Percentiles rank a stretch among this genome's conserved stretches.
Conservation (phyloP, 2,329 filamentous ascomycete species). For the Orbilia javanica region DNA sequence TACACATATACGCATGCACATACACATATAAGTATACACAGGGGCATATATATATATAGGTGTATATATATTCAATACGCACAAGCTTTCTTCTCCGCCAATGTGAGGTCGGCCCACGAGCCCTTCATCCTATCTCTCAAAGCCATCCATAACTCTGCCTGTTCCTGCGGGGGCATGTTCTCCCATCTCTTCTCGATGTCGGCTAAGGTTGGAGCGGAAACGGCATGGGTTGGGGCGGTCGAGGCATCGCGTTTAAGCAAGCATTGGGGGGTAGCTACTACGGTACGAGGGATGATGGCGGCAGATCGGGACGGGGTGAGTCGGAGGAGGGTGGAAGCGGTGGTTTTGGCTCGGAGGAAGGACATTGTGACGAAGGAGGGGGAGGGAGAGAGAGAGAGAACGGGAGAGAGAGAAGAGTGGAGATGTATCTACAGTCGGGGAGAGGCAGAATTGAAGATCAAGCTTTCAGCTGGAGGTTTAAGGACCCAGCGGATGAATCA, state of each 20-base stretch:
- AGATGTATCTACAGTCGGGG: slow-evolving; percentile 45
- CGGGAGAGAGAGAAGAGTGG: slow-evolving; percentile 30
- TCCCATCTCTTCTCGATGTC: slow-evolving; percentile 99
- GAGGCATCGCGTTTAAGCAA: slow-evolving; percentile 69
- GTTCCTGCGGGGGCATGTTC: slow-evolving; percentile 95
- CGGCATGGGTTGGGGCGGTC: slow-evolving; percentile 75
- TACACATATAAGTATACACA: too few species aligned
- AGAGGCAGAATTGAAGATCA: not conserved
- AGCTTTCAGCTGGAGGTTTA: not conserved
- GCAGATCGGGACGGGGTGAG: slow-evolving; percentile 38
- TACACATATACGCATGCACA: too few species aligned
- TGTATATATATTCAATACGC: slow-evolving; percentile 69
- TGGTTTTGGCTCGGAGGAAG: slow-evolving; percentile 58
- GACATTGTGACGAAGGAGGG: slow-evolving; percentile 36
- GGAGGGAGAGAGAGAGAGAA: slow-evolving; percentile 25
- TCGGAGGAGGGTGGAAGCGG: slow-evolving; percentile 53
- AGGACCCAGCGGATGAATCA: slow-evolving; percentile 27
- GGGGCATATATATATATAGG: not conserved
- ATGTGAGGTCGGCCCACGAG: slow-evolving; percentile 93
- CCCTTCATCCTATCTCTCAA: slow-evolving; percentile 98
- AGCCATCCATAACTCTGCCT: slow-evolving; percentile 99
- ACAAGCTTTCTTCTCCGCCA: slow-evolving; percentile 99
- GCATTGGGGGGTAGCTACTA: slow-evolving; percentile 58
- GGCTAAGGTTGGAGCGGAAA: slow-evolving; percentile 96
- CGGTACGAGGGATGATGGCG: slow-evolving; percentile 26